These are phyloP conservation scores for Fusarium guadeloupense DNA, from an alignment of 2,329 filamentous ascomycete species.

Conservation along the genomic window DNA sequence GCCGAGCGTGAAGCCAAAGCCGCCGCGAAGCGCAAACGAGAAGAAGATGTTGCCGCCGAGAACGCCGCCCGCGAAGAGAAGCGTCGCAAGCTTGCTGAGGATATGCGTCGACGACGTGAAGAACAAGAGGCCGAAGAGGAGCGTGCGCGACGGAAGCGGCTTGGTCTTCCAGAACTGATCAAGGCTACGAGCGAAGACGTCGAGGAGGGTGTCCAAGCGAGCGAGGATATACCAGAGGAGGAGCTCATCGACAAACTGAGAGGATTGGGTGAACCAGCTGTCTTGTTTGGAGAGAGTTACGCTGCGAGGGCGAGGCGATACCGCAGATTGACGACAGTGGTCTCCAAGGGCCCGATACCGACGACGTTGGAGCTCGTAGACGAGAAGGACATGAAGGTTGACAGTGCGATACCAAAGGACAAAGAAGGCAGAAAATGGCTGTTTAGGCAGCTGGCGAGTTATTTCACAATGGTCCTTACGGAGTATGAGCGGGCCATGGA, in stretches of 20 bases:
- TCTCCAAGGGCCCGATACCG: constrained; percentile 83
- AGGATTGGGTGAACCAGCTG: constrained; percentile 74
- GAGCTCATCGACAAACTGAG: constrained; percentile 75
- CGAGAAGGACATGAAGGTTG: constrained; percentile 89
- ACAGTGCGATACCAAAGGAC: constrained; percentile 69
- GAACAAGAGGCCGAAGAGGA: constrained; percentile 80
- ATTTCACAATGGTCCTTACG: constrained; percentile 93
- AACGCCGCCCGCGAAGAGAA: constrained; percentile 81
- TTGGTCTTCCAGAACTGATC: constrained; percentile 81
- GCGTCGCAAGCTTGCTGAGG: constrained; percentile 80
- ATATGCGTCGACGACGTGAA: constrained; percentile 74
- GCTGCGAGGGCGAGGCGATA: constrained; percentile 75
- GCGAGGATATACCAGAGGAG: constrained; percentile 74
- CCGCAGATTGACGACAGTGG: constrained; percentile 67
- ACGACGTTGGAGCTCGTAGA: constrained; percentile 82
- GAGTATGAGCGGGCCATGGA: constrained; percentile 87
- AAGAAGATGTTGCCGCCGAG: constrained; percentile 82
- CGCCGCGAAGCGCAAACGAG: constrained; percentile 84
- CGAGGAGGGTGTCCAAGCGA: constrained; percentile 55
- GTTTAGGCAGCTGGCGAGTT: constrained; percentile 88
- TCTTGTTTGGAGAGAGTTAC: constrained; percentile 85
- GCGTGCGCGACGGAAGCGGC: constrained; percentile 73
- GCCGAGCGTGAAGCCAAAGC: constrained; percentile 74
- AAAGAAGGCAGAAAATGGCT: constrained; percentile 74
- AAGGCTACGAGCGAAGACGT: constrained; percentile 52